Conservation (phyloP, 192 early-diverging fungal genomes). For the Gryganskiella cystojenkinii region DNA sequence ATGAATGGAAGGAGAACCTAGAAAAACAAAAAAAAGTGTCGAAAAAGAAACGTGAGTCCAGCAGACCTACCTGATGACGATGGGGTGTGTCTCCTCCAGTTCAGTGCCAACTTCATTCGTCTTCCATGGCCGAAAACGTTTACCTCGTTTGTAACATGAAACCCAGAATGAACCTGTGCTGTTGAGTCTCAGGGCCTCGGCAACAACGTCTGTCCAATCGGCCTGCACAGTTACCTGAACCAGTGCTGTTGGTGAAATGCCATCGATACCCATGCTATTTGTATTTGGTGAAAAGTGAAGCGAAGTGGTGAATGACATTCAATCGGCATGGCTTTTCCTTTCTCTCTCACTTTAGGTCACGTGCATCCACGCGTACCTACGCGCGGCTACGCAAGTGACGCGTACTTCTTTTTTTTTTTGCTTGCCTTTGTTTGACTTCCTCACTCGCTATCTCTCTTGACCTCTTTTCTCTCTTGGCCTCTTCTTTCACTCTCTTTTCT, state of each 20-base stretch:
- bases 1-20: conserved; percentile 60
- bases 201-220: conserved; percentile 60
- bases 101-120: background rate
- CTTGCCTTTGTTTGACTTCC: too few species aligned
- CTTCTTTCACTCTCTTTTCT: background rate
- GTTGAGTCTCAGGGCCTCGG: conserved; percentile 50
- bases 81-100: background rate
- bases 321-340: too few species aligned
- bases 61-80: background rate
- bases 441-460: too few species aligned
- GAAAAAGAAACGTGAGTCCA: background rate
- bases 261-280: conserved; percentile 49
- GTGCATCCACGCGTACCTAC: too few species aligned
- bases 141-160: conserved; percentile 61
- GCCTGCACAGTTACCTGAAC: conserved; percentile 60
- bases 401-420: too few species aligned
- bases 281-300: too few species aligned
- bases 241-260: conserved; percentile 11
- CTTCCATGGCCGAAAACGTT: background rate
- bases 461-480: too few species aligned
- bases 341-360: too few species aligned
- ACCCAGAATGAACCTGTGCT: conserved; percentile 60
- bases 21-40: background rate
- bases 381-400: too few species aligned
- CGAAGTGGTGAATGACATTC: too few species aligned